A percentile compares a stretch with the other conserved stretches of the same genome.
Evolutionary conservation across 208 protist species (phyloP).

Genomic region (Acanthamoeba healyi): DNA sequence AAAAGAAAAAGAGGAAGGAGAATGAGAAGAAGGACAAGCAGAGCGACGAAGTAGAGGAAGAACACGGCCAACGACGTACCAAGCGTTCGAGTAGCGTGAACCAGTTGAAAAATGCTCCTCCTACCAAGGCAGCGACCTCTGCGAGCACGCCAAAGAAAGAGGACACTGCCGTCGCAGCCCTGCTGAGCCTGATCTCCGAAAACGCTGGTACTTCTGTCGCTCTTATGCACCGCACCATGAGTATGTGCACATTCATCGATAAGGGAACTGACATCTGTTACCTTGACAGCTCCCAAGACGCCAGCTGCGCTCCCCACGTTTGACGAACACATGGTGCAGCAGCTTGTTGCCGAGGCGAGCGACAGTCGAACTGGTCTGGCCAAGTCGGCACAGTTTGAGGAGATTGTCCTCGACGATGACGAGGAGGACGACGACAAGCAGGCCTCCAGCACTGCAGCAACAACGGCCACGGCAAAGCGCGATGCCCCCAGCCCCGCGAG

Average conservation of each 20-base stretch:
- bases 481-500: background rate
- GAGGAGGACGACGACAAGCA: background rate
- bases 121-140: background rate
- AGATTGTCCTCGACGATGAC: conserved; percentile 5
- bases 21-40: background rate
- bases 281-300: background rate
- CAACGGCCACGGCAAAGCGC: background rate
- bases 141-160: background rate
- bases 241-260: background rate
- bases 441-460: no score
- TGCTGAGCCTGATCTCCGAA: conserved; percentile 17
- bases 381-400: background rate
- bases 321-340: background rate
- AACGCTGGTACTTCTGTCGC: background rate
- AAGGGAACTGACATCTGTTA: no score
- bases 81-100: background rate
- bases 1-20: background rate
- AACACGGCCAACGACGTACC: background rate
- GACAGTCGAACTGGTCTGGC: background rate
- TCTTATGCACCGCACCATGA: background rate
- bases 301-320: background rate
- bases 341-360: background rate
- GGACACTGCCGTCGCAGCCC: conserved; percentile 13
- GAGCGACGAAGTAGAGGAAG: background rate
- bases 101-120: background rate